A percentile compares a stretch with the other conserved stretches of the same genome.
Conservation (phyloP, 768 basidiomycete genomes). For the Imleria badia region DNA sequence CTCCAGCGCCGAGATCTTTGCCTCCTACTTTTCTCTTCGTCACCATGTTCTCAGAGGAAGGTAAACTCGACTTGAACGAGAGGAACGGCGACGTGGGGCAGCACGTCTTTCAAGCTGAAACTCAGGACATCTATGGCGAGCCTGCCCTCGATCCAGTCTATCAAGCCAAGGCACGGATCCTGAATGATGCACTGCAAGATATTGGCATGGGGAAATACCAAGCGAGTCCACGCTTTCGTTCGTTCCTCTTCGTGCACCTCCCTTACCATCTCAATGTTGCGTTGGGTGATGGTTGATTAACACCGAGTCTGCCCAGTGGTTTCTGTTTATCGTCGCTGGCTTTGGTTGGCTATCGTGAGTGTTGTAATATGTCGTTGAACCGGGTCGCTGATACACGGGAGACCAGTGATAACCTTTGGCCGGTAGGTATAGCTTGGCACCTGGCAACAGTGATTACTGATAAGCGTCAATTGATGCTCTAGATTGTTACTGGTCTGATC, state of each 20-base stretch:
- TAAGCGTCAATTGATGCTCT: not conserved
- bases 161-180: conserved; percentile 52
- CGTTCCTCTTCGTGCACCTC: not conserved
- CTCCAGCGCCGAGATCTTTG: too few species aligned
- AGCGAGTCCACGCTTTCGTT: conserved; percentile 28
- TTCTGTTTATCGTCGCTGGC: conserved; percentile 63
- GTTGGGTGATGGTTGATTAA: not conserved
- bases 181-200: conserved; percentile 62
- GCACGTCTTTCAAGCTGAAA: conserved; percentile 8
- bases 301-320: conserved; percentile 42
- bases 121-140: conserved; percentile 28
- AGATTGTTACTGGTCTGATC: conserved; percentile 68
- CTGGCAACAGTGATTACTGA: not conserved
- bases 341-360: conserved; percentile 78
- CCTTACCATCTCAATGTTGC: not conserved
- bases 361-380: not conserved
- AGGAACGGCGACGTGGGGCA: not conserved
- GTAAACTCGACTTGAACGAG: conserved; percentile 1
- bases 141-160: conserved; percentile 53
- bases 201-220: conserved; percentile 75
- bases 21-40: not conserved
- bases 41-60: conserved; percentile 20
- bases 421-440: conserved; percentile 40
- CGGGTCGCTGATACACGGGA: not conserved
- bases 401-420: conserved; percentile 69